Conservation (phyloP, 2,329 filamentous ascomycete species). For the Penicillium hesseltinei region DNA sequence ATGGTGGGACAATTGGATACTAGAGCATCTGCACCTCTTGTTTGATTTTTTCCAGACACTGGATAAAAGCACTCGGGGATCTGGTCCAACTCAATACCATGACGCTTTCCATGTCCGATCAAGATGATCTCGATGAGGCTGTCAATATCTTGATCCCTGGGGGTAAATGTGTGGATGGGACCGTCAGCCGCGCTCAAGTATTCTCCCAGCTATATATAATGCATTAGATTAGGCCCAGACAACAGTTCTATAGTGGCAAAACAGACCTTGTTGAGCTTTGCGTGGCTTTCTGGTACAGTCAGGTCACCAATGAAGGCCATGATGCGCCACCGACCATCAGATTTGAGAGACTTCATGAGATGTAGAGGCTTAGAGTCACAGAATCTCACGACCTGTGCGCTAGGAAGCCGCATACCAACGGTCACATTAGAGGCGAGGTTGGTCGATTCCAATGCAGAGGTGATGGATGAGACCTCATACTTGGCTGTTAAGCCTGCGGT, state of each 20-base stretch:
- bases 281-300: conserved; percentile 19
- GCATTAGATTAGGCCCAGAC: conserved; percentile 4
- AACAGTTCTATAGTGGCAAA: not conserved
- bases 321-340: conserved; percentile 54
- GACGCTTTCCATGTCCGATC: conserved; percentile 51
- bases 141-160: conserved; percentile 47
- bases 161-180: conserved; percentile 46
- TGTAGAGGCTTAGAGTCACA: conserved; percentile 60
- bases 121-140: conserved; percentile 58
- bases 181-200: conserved; percentile 44
- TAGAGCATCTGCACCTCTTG: conserved; percentile 48
- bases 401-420: conserved; percentile 53
- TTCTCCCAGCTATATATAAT: conserved; percentile 34
- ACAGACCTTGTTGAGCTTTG: conserved; percentile 42
- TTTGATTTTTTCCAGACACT: conserved; percentile 54
- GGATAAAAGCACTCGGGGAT: conserved; percentile 60
- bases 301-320: conserved; percentile 52
- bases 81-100: conserved; percentile 50
- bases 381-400: conserved; percentile 58
- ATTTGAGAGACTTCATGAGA: conserved; percentile 49
- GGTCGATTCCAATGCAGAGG: conserved; percentile 34
- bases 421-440: conserved; percentile 38
- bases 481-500: conserved; percentile 59
- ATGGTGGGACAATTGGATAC: not conserved
- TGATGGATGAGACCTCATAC: conserved; percentile 55